Base-by-base conservation (phyloP, 2,329 filamentous ascomycete species). In the Fusarium subtropicale region DNA sequence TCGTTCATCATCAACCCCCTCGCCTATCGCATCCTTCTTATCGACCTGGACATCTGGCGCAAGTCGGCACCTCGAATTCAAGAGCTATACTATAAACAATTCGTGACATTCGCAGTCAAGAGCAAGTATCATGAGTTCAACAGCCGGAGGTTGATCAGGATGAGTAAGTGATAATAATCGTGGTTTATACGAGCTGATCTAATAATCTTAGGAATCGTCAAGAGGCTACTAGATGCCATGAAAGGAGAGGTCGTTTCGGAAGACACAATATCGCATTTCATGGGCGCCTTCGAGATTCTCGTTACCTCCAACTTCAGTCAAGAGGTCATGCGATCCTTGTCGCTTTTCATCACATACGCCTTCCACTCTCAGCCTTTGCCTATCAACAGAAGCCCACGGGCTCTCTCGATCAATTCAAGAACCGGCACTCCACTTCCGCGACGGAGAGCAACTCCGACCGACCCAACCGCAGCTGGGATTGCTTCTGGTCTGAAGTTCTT, bases 1-100 rank as follows among this genome's bases (percentile, higher is more conserved):
- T 97, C 95, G 2, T 92, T 97, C 73, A 97, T 99, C 76, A 92
- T 97, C 71, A 99, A 99, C 74, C 95, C 96, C 0, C 85, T 99
- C 66, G 96, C 95, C 6, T 99, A 98, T 79, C 90, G 96, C 46
- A 91, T 97, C 34, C 84, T 99, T 20, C 85, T 99, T 30, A 92
- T 98, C 56, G 96, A 99, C 79, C 88, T 97, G 70, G 95, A 97
- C 74, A 91, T 95, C 22, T 99, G 96, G 96, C 88, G 95, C 69
- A 90, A 89, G 79, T 92, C 92, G 24, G 90, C 92, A 34, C 77
- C 88, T 7, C 86, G 90, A 20, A 92, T 94, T 0, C 93, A 97
- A 75, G 90, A 92, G 73, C 84, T 97, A 26, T 99, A 98, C 79
- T 98, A 97, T 80, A 90, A 90, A 64, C 96, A 99, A 76, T 98